Percentiles rank a stretch among this genome's conserved stretches.
phyloP scores from a whole-genome alignment of 2,329 filamentous ascomycete species.

The Cercospora janseana region DNA sequence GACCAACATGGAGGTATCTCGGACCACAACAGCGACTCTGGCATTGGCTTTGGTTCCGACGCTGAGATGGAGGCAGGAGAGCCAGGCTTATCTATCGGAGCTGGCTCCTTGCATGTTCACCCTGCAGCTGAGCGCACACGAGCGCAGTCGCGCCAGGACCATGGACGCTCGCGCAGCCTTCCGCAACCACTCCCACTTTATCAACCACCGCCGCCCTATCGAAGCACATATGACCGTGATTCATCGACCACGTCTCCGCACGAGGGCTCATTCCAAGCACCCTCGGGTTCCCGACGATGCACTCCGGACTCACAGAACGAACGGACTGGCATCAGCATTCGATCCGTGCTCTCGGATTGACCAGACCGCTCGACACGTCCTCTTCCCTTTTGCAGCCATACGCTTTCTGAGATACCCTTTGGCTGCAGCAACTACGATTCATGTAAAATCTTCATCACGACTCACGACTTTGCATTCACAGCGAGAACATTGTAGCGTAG shows the following conservation, averaged over 20 bases:
- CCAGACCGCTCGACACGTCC: neutral
- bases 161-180: conserved; percentile 35
- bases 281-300: conserved; percentile 19
- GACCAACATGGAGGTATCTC: conserved; percentile 41
- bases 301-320: conserved; percentile 30
- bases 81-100: conserved; percentile 22
- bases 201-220: conserved; percentile 35
- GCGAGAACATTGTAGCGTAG: too few relatives aligned
- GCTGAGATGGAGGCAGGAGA: conserved; percentile 42
- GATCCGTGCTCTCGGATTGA: conserved; percentile 33
- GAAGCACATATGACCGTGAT: conserved; percentile 20
- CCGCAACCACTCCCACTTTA: conserved; percentile 38
- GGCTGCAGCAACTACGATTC: conserved; percentile 2
- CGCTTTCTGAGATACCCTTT: conserved; percentile 2
- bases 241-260: conserved; percentile 24
- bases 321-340: conserved; percentile 34
- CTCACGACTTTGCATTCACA: too few relatives aligned
- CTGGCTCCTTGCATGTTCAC: conserved; percentile 32
- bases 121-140: conserved; percentile 17
- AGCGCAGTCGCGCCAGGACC: conserved; percentile 25
- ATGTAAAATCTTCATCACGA: too few relatives aligned
- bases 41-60: conserved; percentile 57
- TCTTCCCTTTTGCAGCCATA: neutral
- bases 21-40: conserved; percentile 63
- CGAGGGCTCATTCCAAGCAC: conserved; percentile 7